These are phyloP conservation scores for Lipomyces chichibuensis DNA, from an alignment of 805 yeast genomes.

Conservation along the genomic window DNA sequence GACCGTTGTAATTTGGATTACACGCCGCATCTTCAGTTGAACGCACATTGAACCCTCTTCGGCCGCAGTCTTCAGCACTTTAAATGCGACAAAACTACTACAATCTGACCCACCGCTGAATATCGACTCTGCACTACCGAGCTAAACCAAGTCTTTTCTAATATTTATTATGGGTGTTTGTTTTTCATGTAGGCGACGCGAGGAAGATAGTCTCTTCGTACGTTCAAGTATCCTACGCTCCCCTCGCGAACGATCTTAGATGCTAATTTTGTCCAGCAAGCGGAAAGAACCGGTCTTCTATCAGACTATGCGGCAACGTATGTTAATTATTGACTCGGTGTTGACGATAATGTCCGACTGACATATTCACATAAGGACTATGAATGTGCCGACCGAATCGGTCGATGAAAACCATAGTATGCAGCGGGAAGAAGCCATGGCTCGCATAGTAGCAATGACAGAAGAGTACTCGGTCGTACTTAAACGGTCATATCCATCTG, in stretches of 20 bases:
- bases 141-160: not conserved
- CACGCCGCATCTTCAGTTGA: not conserved
- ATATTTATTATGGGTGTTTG: constrained; percentile 31
- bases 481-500: not conserved
- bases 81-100: not conserved
- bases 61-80: not conserved
- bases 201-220: constrained; percentile 32
- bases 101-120: no score
- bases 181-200: constrained; percentile 28
- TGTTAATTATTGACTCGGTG: not conserved
- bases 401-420: not conserved
- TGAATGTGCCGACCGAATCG: constrained; percentile 22
- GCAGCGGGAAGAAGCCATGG: constrained; percentile 32
- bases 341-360: not conserved
- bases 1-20: not conserved
- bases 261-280: constrained; percentile 14
- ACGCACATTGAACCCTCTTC: not conserved
- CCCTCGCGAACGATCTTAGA: not conserved
- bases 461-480: constrained; percentile 24
- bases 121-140: not conserved
- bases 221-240: not conserved
- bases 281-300: constrained; percentile 29
- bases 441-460: constrained; percentile 31
- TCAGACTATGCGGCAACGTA: constrained; percentile 35
- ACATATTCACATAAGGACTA: constrained; percentile 9